These are phyloP conservation scores for Fusarium sp. DNA, from an alignment of 2,329 filamentous ascomycete species.

Conservation along the genomic window DNA sequence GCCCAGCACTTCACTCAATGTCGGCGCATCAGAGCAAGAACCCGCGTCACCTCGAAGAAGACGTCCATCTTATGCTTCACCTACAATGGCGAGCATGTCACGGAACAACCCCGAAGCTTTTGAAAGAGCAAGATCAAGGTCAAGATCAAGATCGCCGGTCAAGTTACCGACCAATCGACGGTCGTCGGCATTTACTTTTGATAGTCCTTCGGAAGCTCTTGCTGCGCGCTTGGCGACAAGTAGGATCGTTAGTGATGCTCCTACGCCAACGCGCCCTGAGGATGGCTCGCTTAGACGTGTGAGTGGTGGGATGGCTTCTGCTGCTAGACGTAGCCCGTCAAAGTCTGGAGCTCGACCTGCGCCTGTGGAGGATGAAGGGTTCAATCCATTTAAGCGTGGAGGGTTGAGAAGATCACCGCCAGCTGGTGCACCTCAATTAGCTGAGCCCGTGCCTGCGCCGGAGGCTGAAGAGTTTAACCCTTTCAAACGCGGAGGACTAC, in stretches of 20 bases:
- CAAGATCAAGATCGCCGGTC: slow-evolving; percentile 52
- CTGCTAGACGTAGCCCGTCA: slow-evolving; percentile 54
- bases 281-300: slow-evolving; percentile 30
- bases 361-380: slow-evolving; percentile 19
- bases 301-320: slow-evolving; percentile 49
- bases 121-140: slow-evolving; percentile 49
- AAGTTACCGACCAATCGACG: slow-evolving; percentile 39
- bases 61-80: slow-evolving; percentile 72
- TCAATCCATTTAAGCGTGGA: slow-evolving; percentile 49
- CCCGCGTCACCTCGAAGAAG: slow-evolving; percentile 48
- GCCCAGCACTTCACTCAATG: slow-evolving; percentile 54
- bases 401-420: slow-evolving; percentile 46
- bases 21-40: slow-evolving; percentile 28
- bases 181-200: slow-evolving; percentile 26
- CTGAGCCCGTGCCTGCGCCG: not conserved
- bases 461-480: slow-evolving; percentile 48
- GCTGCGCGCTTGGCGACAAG: slow-evolving; percentile 48
- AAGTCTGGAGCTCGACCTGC: slow-evolving; percentile 54
- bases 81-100: slow-evolving; percentile 72
- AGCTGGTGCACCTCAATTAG: slow-evolving; percentile 33
- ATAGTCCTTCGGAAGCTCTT: slow-evolving; percentile 45
- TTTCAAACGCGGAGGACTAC: slow-evolving; percentile 45
- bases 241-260: slow-evolving; percentile 39
- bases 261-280: slow-evolving; percentile 27
- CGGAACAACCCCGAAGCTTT: slow-evolving; percentile 70